These are phyloP conservation scores for Pseudozyma flocculosa DNA, from an alignment of 1,284 basidiomycete species.

Conservation along the genomic window DNA sequence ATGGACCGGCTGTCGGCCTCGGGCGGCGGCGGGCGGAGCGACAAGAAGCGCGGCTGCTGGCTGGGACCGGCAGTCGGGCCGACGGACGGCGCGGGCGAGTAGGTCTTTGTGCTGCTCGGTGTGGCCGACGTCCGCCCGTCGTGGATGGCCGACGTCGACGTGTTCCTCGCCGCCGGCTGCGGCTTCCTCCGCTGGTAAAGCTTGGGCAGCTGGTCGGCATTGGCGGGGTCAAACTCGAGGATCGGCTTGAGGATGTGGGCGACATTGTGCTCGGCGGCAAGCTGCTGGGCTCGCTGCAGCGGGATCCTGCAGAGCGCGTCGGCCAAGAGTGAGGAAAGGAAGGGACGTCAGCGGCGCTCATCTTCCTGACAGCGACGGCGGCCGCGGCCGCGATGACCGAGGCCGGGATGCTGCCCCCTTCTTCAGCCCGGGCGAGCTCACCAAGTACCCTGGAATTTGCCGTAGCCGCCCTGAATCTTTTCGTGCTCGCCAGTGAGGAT, in stretches of 20 bases:
- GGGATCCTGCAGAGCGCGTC: conserved; percentile 31
- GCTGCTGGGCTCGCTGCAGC: conserved; percentile 51
- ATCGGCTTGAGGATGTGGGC: conserved; percentile 55
- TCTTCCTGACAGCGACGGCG: too few species aligned
- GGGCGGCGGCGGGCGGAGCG: conserved; percentile 45
- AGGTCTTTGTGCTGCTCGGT: conserved; percentile 11
- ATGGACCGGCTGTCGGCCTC: conserved; percentile 23
- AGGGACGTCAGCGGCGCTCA: too few species aligned
- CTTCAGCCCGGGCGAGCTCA: conserved; percentile 60
- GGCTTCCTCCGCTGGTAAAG: conserved; percentile 38
- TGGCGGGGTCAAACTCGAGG: conserved; percentile 53
- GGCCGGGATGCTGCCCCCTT: too few species aligned
- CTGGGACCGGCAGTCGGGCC: conserved; percentile 20
- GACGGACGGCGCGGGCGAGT: conserved; percentile 24
- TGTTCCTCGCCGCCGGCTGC: conserved; percentile 34
- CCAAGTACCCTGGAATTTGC: conserved; percentile 99
- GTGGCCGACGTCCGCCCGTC: conserved; percentile 14
- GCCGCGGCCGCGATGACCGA: too few species aligned
- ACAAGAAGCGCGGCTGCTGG: conserved; percentile 48
- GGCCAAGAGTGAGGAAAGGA: background rate
- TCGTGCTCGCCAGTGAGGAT: conserved; percentile 93
- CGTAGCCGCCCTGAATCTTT: conserved; percentile 98
- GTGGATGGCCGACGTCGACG: conserved; percentile 31
- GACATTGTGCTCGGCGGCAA: conserved; percentile 54
- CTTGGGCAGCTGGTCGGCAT: conserved; percentile 44